Evolutionary conservation across 2,329 filamentous ascomycete species (phyloP).

Genomic region (Fusarium decemcellulare): DNA sequence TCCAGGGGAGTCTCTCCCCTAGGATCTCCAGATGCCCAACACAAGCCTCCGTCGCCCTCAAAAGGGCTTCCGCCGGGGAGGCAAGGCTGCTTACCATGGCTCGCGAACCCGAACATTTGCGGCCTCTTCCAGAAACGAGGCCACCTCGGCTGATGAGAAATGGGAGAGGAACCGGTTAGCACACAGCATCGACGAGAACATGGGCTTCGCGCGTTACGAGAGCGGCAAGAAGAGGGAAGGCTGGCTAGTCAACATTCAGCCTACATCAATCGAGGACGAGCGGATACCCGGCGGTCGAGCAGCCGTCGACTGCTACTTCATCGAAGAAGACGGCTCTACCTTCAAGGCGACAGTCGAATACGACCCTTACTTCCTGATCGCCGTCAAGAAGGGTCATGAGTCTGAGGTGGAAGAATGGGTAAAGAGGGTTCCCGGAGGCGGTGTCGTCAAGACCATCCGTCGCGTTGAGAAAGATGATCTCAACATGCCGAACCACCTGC

Average conservation of each 20-base stretch:
- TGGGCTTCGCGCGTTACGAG: slow-evolving; percentile 95
- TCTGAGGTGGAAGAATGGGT: slow-evolving; percentile 97
- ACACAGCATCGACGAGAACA: slow-evolving; percentile 91
- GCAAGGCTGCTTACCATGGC: slow-evolving; percentile 80
- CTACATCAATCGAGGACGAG: slow-evolving; percentile 88
- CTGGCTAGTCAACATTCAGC: slow-evolving; percentile 96
- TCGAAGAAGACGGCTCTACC: slow-evolving; percentile 87
- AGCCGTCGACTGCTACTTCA: slow-evolving; percentile 97
- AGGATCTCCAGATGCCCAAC: slow-evolving; percentile 67
- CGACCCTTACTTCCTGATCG: slow-evolving; percentile 95
- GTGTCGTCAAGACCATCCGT: slow-evolving; percentile 83
- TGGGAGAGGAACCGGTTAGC: slow-evolving; percentile 87
- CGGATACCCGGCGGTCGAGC: slow-evolving; percentile 87
- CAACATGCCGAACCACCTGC: slow-evolving; percentile 93
- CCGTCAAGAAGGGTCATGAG: slow-evolving; percentile 89
- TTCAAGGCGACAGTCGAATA: slow-evolving; percentile 98
- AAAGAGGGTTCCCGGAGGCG: slow-evolving; percentile 82
- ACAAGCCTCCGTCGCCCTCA: slow-evolving; percentile 72
- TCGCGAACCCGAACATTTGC: slow-evolving; percentile 82
- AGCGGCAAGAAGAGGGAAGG: slow-evolving; percentile 85
- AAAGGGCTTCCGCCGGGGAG: slow-evolving; percentile 78
- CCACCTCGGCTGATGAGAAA: slow-evolving; percentile 92
- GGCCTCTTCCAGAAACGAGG: slow-evolving; percentile 83
- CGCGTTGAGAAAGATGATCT: slow-evolving; percentile 93
- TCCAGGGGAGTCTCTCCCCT: slow-evolving; percentile 29